Evolutionary conservation across 306 rosid genomes (phyloP).

Genomic region (Ormosia semicastrata): DNA sequence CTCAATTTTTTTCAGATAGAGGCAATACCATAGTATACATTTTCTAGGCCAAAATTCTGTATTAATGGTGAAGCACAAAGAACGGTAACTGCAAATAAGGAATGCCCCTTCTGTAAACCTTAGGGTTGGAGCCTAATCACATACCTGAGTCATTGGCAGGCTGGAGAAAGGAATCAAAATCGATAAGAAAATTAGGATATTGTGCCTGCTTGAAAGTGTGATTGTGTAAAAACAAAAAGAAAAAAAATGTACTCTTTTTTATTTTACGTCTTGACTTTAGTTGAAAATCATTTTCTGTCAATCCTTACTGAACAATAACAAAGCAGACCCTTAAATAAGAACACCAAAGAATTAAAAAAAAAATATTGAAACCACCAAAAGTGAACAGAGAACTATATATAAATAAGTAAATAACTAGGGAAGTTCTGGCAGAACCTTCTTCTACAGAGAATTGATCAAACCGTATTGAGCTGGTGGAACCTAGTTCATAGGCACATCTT

Average conservation of each 20-base stretch:
- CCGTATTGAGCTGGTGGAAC: neutral
- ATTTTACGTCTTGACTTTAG: neutral
- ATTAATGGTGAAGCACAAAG: no score
- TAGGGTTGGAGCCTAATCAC: neutral
- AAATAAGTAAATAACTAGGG: neutral
- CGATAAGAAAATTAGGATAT: neutral
- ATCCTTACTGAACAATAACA: neutral
- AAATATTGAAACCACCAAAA: neutral
- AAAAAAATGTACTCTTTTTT: neutral
- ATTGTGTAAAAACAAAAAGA: neutral
- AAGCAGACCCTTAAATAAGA: neutral
- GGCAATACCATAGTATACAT: neutral
- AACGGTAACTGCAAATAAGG: neutral
- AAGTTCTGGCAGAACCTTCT: neutral
- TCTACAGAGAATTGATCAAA: neutral
- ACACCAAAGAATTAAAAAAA: neutral
- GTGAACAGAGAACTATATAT: neutral
- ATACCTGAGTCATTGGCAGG: neutral
- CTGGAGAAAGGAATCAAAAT: neutral
- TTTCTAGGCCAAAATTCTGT: neutral
- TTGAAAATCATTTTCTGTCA: neutral
- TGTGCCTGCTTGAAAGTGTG: neutral
- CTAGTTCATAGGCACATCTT: neutral
- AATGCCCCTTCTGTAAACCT: neutral
- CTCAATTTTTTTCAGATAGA: no score